These are phyloP conservation scores for Ceriops zippeliana DNA, from an alignment of 345 rosid species.

Conservation along the genomic window DNA sequence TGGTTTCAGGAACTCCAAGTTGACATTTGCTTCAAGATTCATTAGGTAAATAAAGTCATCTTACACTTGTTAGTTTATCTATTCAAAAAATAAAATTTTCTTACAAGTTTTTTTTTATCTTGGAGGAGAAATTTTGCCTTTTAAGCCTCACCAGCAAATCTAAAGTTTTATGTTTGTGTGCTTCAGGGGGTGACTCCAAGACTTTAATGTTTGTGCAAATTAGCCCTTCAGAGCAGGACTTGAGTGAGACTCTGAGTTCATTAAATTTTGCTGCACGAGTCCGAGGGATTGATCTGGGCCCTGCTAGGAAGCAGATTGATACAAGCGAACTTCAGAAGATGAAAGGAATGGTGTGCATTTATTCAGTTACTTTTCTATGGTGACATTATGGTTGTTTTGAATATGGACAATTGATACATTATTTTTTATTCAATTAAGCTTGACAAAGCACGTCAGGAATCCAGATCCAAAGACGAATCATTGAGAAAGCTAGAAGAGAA, in stretches of 20 bases:
- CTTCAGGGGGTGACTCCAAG: conserved; percentile 88
- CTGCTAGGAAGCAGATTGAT: conserved; percentile 75
- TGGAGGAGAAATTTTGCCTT: background rate
- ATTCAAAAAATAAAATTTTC: too few species aligned
- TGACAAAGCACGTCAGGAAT: conserved; percentile 78
- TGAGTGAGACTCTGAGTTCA: conserved; percentile 84
- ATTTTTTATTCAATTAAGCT: conserved; percentile 37
- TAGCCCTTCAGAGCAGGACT: conserved; percentile 83
- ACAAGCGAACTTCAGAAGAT: conserved; percentile 72
- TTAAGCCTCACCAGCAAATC: too few species aligned
- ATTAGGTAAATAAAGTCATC: conserved; percentile 50
- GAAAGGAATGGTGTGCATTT: conserved; percentile 57
- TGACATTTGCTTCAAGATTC: conserved; percentile 97
- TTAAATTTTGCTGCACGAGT: conserved; percentile 89
- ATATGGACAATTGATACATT: background rate
- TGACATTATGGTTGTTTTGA: background rate
- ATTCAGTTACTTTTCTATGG: conserved; percentile 7
- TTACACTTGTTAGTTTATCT: too few species aligned
- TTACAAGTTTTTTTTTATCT: too few species aligned
- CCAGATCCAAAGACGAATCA: conserved; percentile 72
- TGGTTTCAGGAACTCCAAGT: conserved; percentile 79
- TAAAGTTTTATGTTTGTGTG: background rate
- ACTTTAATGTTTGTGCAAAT: conserved; percentile 94
- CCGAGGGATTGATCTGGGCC: conserved; percentile 83
- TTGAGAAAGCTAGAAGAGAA: conserved; percentile 73